phyloP scores from a whole-genome alignment of 257 asterid species.

The Euphrasia confusa region DNA sequence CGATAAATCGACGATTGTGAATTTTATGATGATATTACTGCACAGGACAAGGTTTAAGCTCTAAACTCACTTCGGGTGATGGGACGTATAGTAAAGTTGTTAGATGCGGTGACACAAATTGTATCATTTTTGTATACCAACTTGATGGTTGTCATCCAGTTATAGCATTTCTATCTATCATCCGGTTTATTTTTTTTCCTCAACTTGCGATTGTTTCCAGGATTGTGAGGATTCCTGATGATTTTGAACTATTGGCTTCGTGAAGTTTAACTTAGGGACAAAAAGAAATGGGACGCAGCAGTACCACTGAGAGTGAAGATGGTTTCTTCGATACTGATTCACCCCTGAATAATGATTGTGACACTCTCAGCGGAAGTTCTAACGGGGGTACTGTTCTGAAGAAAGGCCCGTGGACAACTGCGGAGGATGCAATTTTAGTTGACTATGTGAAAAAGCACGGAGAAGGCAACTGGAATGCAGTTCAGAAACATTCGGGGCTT shows the following conservation, averaged over 20 bases:
- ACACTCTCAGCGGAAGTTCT: constrained; percentile 37
- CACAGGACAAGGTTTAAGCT: constrained; percentile 2
- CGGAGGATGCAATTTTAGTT: constrained; percentile 55
- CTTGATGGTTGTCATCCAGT: constrained; percentile 15
- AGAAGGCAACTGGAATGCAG: constrained; percentile 70
- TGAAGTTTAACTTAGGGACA: constrained; percentile 13
- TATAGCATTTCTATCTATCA: constrained; percentile 2
- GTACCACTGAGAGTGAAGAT: constrained; percentile 42
- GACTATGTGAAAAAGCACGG: constrained; percentile 62
- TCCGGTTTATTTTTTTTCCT: constrained; percentile 6
- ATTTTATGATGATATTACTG: constrained; percentile 6
- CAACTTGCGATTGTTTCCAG: constrained; percentile 21
- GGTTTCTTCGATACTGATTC: constrained; percentile 52
- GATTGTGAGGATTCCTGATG: constrained; percentile 26
- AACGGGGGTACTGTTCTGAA: constrained; percentile 40
- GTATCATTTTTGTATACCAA: background rate
- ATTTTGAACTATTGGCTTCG: constrained; percentile 23
- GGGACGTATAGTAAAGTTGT: constrained; percentile 20
- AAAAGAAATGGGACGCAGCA: constrained; percentile 35
- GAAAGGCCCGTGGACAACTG: constrained; percentile 74
- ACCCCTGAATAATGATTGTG: constrained; percentile 46
- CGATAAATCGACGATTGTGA: background rate
- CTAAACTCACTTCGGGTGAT: background rate
- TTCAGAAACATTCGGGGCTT: constrained; percentile 63
- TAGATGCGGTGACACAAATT: constrained; percentile 7